Evolutionary conservation across 108 stramenopile genomes (phyloP).

Genomic region (Nannochloropsis oceanica): DNA sequence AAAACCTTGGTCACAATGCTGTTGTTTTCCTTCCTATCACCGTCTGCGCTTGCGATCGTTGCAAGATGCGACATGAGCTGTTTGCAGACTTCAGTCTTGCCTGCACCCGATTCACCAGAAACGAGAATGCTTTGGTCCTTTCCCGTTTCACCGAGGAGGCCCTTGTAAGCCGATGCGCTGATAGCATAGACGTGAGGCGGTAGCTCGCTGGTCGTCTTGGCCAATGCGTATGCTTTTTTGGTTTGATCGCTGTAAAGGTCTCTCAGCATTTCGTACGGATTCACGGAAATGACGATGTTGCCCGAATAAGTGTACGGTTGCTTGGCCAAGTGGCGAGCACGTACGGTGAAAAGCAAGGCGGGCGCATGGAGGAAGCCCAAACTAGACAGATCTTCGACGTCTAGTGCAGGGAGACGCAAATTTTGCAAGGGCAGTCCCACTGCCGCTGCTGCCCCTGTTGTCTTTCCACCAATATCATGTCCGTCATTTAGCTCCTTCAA

Average conservation of each 20-base stretch:
- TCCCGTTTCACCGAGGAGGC: background rate
- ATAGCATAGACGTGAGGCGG: constrained; percentile 33
- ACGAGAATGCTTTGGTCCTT: constrained; percentile 27
- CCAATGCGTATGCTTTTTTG: background rate
- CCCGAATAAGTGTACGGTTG: constrained; percentile 41
- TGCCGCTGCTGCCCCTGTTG: background rate
- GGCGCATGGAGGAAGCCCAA: constrained; percentile 37
- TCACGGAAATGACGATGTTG: constrained; percentile 36
- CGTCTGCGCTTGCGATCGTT: background rate
- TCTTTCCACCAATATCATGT: background rate
- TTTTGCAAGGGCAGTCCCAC: constrained; percentile 23
- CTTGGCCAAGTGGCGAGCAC: constrained; percentile 4
- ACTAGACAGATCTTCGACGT: constrained; percentile 28
- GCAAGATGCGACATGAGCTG: constrained; percentile 27
- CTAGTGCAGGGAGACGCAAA: background rate
- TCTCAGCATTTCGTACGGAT: constrained; percentile 23
- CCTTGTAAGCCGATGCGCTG: constrained; percentile 21
- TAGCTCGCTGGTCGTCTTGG: background rate
- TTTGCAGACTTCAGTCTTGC: constrained; percentile 36
- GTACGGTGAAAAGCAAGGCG: constrained; percentile 30
- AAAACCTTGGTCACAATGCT: constrained; percentile 18
- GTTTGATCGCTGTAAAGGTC: constrained; percentile 26
- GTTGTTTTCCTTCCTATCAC: background rate
- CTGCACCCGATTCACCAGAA: constrained; percentile 35
- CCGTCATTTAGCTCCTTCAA: background rate